Conservation (phyloP, 805 yeast genomes). For the Pichia cephalocereana region DNA sequence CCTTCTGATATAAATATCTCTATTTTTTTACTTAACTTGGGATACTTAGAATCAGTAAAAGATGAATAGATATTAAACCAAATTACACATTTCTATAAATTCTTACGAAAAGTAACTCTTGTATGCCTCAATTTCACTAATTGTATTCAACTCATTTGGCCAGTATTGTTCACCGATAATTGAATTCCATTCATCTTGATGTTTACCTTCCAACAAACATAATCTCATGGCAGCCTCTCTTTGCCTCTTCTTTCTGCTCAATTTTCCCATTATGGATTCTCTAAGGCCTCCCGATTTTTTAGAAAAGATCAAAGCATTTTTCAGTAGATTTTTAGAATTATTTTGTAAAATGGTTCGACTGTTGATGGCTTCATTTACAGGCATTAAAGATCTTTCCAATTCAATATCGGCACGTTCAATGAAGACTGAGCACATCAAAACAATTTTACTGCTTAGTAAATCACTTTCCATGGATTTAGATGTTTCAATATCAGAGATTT, state of each 20-base stretch:
- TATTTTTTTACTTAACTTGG: neutral
- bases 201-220: conserved; percentile 36
- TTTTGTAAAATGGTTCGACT: conserved; percentile 25
- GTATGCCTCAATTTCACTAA: conserved; percentile 19
- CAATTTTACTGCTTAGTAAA: conserved; percentile 15
- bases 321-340: conserved; percentile 35
- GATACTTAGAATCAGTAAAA: too few relatives aligned
- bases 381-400: conserved; percentile 35
- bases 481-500: conserved; percentile 14
- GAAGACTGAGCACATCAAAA: conserved; percentile 32
- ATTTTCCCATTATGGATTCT: conserved; percentile 36
- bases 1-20: conserved; percentile 11
- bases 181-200: conserved; percentile 16
- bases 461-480: conserved; percentile 12
- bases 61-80: too few relatives aligned
- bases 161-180: conserved; percentile 21
- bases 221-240: conserved; percentile 38
- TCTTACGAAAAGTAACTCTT: conserved; percentile 1
- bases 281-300: conserved; percentile 42
- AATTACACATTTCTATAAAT: neutral
- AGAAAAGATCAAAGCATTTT: conserved; percentile 37
- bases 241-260: conserved; percentile 31
- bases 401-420: conserved; percentile 48
- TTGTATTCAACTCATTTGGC: conserved; percentile 19
- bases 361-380: conserved; percentile 23